These are phyloP conservation scores for Sporobolus alterniflorus DNA, from an alignment of 202 grass and related monocot species.

Conservation along the genomic window DNA sequence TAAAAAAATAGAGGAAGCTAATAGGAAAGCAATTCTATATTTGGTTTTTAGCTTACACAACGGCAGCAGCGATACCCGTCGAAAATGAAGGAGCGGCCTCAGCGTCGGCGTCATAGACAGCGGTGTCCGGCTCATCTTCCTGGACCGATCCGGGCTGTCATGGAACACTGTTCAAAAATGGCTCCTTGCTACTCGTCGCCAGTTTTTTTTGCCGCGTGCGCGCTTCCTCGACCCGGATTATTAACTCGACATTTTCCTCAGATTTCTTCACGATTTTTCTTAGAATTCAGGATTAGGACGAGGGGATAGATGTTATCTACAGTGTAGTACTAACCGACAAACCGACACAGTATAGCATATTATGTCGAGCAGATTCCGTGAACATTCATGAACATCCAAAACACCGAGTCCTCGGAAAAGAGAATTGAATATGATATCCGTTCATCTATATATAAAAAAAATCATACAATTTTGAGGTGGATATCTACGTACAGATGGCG, in stretches of 20 bases:
- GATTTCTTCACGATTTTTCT: background rate
- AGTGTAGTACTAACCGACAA: slow-evolving; percentile 1
- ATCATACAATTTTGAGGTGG: background rate
- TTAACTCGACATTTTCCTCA: background rate
- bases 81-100: background rate
- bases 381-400: slow-evolving; percentile 8
- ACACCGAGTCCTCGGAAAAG: background rate
- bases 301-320: background rate
- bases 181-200: too few relatives aligned
- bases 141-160: background rate
- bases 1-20: too few relatives aligned
- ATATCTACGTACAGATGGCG: slow-evolving; percentile 24
- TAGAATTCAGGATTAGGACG: background rate
- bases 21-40: too few relatives aligned
- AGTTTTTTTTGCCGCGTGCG: background rate
- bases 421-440: background rate
- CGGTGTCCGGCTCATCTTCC: background rate
- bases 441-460: background rate
- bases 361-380: slow-evolving; percentile 9
- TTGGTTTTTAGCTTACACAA: background rate
- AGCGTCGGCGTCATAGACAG: background rate
- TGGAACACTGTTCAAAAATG: background rate
- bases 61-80: background rate
- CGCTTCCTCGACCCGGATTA: too few relatives aligned
- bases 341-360: background rate